Evolutionary conservation across 1,284 basidiomycete species (phyloP).

Genomic region (Phlebopus sp.): DNA sequence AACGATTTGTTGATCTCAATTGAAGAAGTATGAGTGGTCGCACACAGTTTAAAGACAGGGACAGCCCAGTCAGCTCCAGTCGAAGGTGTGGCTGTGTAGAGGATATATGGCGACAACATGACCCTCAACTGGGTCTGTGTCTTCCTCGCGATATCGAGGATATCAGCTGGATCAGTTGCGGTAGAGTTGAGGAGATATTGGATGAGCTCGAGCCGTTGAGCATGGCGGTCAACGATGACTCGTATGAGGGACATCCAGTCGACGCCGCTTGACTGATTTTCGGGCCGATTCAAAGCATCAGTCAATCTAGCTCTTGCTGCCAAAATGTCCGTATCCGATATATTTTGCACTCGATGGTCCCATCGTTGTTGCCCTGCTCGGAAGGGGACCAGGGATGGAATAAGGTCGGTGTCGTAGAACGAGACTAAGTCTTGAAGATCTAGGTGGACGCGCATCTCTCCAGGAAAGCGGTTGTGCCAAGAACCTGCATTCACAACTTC

Average conservation of each 20-base stretch:
- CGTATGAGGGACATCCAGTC: slow-evolving; percentile 44
- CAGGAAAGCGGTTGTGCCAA: slow-evolving; percentile 36
- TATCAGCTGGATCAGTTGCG: neutral
- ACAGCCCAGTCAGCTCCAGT: slow-evolving; percentile 22
- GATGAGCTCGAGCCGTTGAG: slow-evolving; percentile 40
- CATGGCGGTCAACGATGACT: slow-evolving; percentile 42
- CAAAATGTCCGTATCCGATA: slow-evolving; percentile 23
- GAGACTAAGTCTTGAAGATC: slow-evolving; percentile 32
- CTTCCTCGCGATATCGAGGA: slow-evolving; percentile 16
- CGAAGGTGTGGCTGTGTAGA: slow-evolving; percentile 7
- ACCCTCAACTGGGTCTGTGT: slow-evolving; percentile 22
- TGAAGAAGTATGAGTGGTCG: slow-evolving; percentile 35
- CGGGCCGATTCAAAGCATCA: slow-evolving; percentile 16
- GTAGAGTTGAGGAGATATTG: slow-evolving; percentile 34
- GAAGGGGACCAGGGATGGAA: slow-evolving; percentile 27
- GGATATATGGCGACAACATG: slow-evolving; percentile 25
- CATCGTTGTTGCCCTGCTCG: slow-evolving; percentile 26
- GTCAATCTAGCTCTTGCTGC: slow-evolving; percentile 20
- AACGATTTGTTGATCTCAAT: slow-evolving; percentile 16
- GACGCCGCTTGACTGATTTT: slow-evolving; percentile 31
- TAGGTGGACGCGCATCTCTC: slow-evolving; percentile 36
- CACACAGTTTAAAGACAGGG: slow-evolving; percentile 29
- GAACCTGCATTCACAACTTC: slow-evolving; percentile 28
- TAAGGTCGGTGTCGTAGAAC: slow-evolving; percentile 35
- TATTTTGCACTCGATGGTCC: slow-evolving; percentile 31